Conservation (phyloP, 805 yeast genomes). For the Zygoascus biomembranicola region DNA sequence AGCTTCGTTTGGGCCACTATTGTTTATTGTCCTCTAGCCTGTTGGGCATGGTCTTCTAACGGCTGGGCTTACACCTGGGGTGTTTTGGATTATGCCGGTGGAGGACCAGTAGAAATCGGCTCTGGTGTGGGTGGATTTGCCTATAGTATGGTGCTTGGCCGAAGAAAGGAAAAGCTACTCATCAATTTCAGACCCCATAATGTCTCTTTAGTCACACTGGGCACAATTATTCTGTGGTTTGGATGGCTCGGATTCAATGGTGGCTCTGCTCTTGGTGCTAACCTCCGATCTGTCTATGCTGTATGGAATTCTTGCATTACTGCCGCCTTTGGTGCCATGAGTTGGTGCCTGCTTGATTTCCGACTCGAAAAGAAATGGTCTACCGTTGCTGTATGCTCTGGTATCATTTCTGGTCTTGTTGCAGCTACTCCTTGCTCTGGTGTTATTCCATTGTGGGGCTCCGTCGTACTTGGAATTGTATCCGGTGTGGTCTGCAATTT, state of each 20-base stretch:
- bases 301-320: constrained; percentile 86
- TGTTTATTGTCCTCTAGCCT: constrained; percentile 91
- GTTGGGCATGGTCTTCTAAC: constrained; percentile 88
- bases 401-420: constrained; percentile 89
- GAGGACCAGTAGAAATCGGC: constrained; percentile 92
- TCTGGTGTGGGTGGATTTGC: constrained; percentile 90
- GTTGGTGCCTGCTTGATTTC: constrained; percentile 89
- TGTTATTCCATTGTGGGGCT: constrained; percentile 83
- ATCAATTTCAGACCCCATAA: constrained; percentile 92
- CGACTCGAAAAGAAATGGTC: constrained; percentile 87
- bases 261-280: constrained; percentile 76
- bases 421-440: constrained; percentile 98
- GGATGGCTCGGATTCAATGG: constrained; percentile 98
- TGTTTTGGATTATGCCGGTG: constrained; percentile 94
- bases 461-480: constrained; percentile 72
- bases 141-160: constrained; percentile 41
- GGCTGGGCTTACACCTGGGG: constrained; percentile 96
- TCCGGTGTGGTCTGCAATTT: constrained; percentile 84
- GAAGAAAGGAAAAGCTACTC: constrained; percentile 65
- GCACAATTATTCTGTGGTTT: constrained; percentile 79
- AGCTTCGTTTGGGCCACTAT: constrained; percentile 82
- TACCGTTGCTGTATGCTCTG: constrained; percentile 91
- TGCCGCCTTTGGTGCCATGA: constrained; percentile 82
- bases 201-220: constrained; percentile 82
- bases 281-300: constrained; percentile 76